Base-by-base conservation (phyloP, 371 early-diverging fungal genomes). In the Rhizopus stolonifer region DNA sequence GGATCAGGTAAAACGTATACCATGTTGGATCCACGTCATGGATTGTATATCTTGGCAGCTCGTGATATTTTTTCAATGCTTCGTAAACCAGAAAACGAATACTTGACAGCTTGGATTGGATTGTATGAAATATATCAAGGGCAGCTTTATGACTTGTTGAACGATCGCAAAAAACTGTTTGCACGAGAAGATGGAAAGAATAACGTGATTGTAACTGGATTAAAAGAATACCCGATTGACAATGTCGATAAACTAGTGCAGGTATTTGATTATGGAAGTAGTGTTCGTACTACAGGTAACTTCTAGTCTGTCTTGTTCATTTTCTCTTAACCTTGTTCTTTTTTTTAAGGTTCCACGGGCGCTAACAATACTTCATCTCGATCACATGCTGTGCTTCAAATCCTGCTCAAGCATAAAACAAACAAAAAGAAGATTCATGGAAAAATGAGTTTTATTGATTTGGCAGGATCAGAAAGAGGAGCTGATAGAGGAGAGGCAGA, bases 401-500 rank as follows among this genome's bases (percentile, higher is more conserved):
- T 99, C 22, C 77, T 87, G 14, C 63, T 97, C 4, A 68, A 90
- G 52, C 79, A 82, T 38, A 81, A 79, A 47, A 63, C 72, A 3
- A 60, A 77, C 21, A 78, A 77, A 44, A 70, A 56, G 26, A 74
- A 83, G 9, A 75, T 86, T 14, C 65, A 69, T 56, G 94, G 95
- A 38, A 98, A 96, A 64, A 79, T 98, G 19, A 93, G 90, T 67
- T 98, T 99, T 68, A 96, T 99, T 49, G 99, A 99, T 79, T 73
- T 99, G 53, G 99, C 99, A 8, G 99, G 99, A 15, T 95, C 93
- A 70, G 99, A 99, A 72, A 86, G 99, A 48, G 99, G 99, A 17
- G 93, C 94, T 2, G 99, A 99, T 67, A 84, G 99, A 52, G 98
- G 96, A 11, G 94, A 94, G 24, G 81, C 92, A 0, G 87, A 94